A percentile compares a stretch with the other conserved stretches of the same genome.
Conservation (phyloP, 768 basidiomycete species). For the Favolaschia claudopus region DNA sequence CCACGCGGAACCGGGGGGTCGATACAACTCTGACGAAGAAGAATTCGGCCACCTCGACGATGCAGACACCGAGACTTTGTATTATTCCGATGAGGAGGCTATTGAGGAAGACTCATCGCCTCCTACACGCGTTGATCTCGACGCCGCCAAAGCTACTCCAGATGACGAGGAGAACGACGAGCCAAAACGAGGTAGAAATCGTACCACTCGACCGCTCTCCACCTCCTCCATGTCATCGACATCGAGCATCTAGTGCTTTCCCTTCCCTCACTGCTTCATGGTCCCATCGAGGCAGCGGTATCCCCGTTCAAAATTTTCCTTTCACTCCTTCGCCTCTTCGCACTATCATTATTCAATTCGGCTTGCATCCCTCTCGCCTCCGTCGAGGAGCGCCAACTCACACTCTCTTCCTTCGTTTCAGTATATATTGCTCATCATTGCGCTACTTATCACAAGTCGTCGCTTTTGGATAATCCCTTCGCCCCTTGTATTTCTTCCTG, state of each 20-base stretch:
- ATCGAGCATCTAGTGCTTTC: conserved; percentile 31
- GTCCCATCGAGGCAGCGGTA: too few relatives aligned
- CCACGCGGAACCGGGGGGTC: conserved; percentile 42
- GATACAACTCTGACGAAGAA: conserved; percentile 29
- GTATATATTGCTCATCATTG: too few relatives aligned
- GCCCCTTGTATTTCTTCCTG: too few relatives aligned
- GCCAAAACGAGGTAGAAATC: conserved; percentile 47
- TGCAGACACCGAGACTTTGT: conserved; percentile 33
- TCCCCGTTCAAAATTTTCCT: too few relatives aligned
- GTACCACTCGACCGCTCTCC: conserved; percentile 48
- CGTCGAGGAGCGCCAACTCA: too few relatives aligned
- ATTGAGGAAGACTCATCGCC: conserved; percentile 36
- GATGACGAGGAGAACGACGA: conserved; percentile 50
- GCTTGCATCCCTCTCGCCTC: too few relatives aligned
- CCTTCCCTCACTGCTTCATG: too few relatives aligned
- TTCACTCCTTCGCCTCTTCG: too few relatives aligned
- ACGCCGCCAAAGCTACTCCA: conserved; percentile 39
- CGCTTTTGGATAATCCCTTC: too few relatives aligned
- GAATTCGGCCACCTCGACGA: conserved; percentile 46
- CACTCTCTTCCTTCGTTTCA: too few relatives aligned
- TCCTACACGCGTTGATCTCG: conserved; percentile 37
- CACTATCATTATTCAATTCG: too few relatives aligned
- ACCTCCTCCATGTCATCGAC: conserved; percentile 37
- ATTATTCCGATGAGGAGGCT: conserved; percentile 39
- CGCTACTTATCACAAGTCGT: too few relatives aligned